Evolutionary conservation across 139 green algal genomes (phyloP), one percentile per base, ranked within the genome.

Genomic region (Tetradesmus obliquus): DNA sequence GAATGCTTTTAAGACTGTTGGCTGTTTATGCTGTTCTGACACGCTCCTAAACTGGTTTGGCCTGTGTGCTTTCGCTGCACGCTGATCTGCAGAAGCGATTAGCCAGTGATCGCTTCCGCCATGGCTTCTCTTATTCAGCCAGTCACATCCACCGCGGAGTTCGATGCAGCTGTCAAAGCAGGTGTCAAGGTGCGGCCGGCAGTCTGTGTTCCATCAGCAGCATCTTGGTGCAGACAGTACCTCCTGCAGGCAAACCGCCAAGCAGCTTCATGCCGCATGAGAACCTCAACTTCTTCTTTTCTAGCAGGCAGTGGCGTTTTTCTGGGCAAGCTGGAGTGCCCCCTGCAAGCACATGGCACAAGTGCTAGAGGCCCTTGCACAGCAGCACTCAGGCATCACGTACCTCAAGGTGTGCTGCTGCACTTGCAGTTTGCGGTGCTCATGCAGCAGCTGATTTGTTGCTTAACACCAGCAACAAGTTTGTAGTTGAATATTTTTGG

Each of bases 271-370:
- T 6, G 24, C 60, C 69, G 17, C 51, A 55, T 72, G 5, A 45
- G 32, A 45, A 72, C 13, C 24, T 20, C 57, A 58, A 24, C 17
- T 22, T 79, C 0, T 10, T 83, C 0, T n/a, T 81, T 55, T n/a
- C n/a, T 54, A 17, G 55, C 94, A 97, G 95, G 92, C 93, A 2
- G 93, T 97, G 13, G 93, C 96, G 6, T 94, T 97, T 91, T 99
- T 98, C 90, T 97, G 95, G 95, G 97, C 97, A 2, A 51, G 57
- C 17, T 99, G 97, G 97, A 98, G 95, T 79, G 96, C 97, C 82
- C 97, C 97, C 13, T 99, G 97, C 93, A 94, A 94, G 51, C 93
- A 97, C 24, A 96, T 99, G 94, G 95, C 97, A 62, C 55, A 85
- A 2, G 94, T 97, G 1, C 83, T 98, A 15, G 84, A 58, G 3